Evolutionary conservation across 257 asterid genomes (phyloP).

Genomic region (Solanum etuberosum): DNA sequence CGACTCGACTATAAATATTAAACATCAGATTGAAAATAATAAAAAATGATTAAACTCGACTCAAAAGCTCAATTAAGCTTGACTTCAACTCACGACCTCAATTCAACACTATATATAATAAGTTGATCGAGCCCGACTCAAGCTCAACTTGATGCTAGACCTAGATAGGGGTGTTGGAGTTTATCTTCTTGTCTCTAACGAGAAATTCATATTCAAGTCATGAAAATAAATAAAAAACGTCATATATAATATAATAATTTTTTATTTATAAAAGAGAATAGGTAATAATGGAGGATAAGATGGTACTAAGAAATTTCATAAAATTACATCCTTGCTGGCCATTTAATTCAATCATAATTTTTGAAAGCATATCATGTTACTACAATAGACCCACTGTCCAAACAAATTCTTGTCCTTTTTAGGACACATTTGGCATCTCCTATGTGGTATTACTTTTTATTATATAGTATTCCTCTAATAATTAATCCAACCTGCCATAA

Average conservation of each 20-base stretch:
- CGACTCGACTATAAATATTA: neutral
- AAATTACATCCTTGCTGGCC: conserved; percentile 1
- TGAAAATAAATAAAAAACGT: neutral
- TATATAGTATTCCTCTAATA: neutral
- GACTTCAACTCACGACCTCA: neutral
- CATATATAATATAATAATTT: neutral
- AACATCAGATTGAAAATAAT: neutral
- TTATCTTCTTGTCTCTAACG: neutral
- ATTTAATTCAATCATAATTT: conserved; percentile 4
- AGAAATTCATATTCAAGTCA: neutral
- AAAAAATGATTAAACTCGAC: neutral
- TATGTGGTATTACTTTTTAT: neutral
- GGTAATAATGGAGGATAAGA: neutral
- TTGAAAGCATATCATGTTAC: conserved; percentile 21
- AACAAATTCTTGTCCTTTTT: conserved; percentile 5
- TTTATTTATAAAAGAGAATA: neutral
- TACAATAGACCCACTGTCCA: conserved; percentile 2
- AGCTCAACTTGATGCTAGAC: neutral
- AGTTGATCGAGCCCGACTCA: neutral
- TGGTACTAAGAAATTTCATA: neutral
- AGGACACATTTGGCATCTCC: conserved; percentile 18
- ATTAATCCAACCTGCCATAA: neutral
- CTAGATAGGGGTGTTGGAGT: neutral
- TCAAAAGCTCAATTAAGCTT: neutral
- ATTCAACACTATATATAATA: neutral